Evolutionary conservation across 1,139 yeast genomes (phyloP), one percentile per base, ranked within the genome.

Genomic region (Pichia sp.): DNA sequence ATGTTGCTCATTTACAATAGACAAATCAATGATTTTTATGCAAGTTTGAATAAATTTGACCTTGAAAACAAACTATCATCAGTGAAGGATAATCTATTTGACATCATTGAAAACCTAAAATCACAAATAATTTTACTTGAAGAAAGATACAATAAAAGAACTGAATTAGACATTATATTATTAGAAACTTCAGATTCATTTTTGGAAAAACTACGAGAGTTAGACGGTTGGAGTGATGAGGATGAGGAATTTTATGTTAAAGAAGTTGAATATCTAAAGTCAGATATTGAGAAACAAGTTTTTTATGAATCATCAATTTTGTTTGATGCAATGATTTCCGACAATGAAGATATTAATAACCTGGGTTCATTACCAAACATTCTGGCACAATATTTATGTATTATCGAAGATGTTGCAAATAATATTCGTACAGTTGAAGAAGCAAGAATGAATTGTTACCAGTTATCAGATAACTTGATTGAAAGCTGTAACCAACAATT

Each of bases 301-400:
- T 64, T 83, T 41, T 74, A 80, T 55, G 75, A 77, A 57, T 76
- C 87, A 0, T 76, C 86, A 0, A 69, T 79, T 9, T 66, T 81
- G 33, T 64, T 73, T 56, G 79, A 76, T 28, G 42, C 55, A 1
- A 45, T 52, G 53, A 39, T 54, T 13, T 16, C 38, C 16, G 47
- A 49, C 5, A 28, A 45, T 6, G 48, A 45, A 3, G 31, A 13
- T 22, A 22, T 41, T 8, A 46, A 44, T 11, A 45, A 52, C 16
- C n/a, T 49, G 10, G 44, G 44, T 18, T 19, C 49, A 7, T 43
- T 54, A 2, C 50, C 56, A 11, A 45, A 42, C 29, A 47, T 49
- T 6, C 48, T 54, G 50, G 53, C 56, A 7, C 49, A 45, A 30
- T 54, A 42, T 41, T 3, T 54, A 9, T 51, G 48, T 28, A 45